phyloP scores from a whole-genome alignment of 2,329 filamentous ascomycete genomes.

The Aspergillus piperis region DNA sequence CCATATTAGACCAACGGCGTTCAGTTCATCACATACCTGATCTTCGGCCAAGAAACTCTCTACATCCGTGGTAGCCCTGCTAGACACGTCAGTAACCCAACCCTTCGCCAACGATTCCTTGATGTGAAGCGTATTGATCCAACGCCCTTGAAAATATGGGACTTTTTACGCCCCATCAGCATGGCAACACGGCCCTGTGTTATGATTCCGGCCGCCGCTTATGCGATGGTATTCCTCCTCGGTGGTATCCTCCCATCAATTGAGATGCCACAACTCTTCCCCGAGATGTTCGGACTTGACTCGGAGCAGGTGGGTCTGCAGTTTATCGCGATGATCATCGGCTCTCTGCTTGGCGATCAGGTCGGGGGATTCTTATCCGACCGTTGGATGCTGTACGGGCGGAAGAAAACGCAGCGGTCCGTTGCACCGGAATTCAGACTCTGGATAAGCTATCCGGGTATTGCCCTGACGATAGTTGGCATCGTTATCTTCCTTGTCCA shows the following conservation, averaged over 20 bases:
- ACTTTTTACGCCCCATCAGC: not conserved
- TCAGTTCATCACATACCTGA: constrained; percentile 57
- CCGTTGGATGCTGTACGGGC: not conserved
- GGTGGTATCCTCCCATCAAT: not conserved
- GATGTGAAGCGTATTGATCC: constrained; percentile 46
- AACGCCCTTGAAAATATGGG: constrained; percentile 17
- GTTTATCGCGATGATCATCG: not conserved
- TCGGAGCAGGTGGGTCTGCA: not conserved
- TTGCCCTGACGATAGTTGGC: not conserved
- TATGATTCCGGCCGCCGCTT: not conserved
- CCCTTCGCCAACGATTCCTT: too few relatives aligned
- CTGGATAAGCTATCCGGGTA: not conserved
- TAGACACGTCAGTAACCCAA: too few relatives aligned
- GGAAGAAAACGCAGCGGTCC: not conserved
- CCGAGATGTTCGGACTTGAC: not conserved
- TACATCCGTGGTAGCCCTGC: constrained; percentile 34
- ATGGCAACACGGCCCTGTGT: not conserved
- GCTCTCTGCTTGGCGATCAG: not conserved
- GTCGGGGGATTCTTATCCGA: not conserved
- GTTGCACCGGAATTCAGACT: not conserved
- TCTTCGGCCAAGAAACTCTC: constrained; percentile 57
- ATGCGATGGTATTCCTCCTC: not conserved
- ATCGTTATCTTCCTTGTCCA: not conserved
- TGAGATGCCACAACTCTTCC: not conserved
- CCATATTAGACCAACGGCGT: constrained; percentile 48